These are phyloP conservation scores for Kazachstania africana DNA, from an alignment of 805 yeast genomes.

Conservation along the genomic window DNA sequence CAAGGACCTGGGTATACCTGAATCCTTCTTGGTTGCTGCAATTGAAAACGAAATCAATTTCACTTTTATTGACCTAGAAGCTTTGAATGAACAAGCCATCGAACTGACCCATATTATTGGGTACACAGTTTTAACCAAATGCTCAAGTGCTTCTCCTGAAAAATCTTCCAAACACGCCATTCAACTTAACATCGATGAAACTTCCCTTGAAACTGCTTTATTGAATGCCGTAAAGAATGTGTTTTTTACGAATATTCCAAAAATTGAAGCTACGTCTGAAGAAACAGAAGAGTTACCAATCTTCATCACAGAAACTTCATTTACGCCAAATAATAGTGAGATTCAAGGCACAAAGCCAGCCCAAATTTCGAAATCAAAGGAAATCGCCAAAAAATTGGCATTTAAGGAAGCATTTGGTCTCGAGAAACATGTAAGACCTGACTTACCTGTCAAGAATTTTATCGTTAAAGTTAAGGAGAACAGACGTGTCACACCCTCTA, in stretches of 20 bases:
- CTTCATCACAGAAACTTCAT: constrained; percentile 53
- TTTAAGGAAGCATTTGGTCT: constrained; percentile 72
- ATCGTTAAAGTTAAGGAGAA: constrained; percentile 85
- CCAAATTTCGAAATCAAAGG: constrained; percentile 23
- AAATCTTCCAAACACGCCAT: not conserved
- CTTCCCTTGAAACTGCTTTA: not conserved
- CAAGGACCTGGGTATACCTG: constrained; percentile 39
- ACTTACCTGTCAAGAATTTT: constrained; percentile 72
- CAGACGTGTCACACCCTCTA: constrained; percentile 79
- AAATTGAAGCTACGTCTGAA: constrained; percentile 1
- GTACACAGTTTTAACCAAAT: not conserved
- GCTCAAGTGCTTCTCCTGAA: not conserved
- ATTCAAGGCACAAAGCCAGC: constrained; percentile 26
- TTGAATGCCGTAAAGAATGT: constrained; percentile 24
- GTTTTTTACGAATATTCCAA: constrained; percentile 24
- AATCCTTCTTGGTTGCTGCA: constrained; percentile 38
- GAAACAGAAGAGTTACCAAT: constrained; percentile 32
- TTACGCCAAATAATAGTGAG: constrained; percentile 48
- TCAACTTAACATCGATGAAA: not conserved
- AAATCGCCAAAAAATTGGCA: constrained; percentile 54
- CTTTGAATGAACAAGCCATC: constrained; percentile 22
- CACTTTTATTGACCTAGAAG: constrained; percentile 47
- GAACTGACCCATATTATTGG: not conserved
- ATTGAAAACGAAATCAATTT: constrained; percentile 43
- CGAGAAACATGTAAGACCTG: constrained; percentile 66